These are phyloP conservation scores for Blepharisma japonicum DNA, from an alignment of 73 alveolate species.

Conservation along the genomic window DNA sequence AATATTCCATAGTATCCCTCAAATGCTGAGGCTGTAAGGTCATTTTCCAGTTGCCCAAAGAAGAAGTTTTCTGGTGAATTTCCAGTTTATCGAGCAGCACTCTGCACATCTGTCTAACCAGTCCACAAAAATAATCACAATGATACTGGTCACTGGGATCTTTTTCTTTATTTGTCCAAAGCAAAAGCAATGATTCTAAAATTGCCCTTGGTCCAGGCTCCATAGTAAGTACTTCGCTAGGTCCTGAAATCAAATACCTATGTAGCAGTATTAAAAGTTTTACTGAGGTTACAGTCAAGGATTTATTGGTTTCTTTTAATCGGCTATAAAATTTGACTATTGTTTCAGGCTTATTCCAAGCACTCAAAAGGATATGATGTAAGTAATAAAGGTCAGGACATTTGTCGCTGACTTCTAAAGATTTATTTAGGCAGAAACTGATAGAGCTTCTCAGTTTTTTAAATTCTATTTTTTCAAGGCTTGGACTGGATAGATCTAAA, in stretches of 20 bases:
- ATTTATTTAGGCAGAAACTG: neutral
- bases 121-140: neutral
- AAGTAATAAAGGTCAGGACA: neutral
- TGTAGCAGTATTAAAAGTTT: neutral
- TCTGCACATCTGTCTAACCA: neutral
- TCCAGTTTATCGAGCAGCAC: slow-evolving; percentile 5
- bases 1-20: neutral
- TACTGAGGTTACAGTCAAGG: neutral
- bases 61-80: neutral
- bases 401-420: neutral
- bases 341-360: slow-evolving; percentile 23
- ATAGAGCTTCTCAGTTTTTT: neutral
- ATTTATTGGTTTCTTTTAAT: neutral
- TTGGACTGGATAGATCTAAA: neutral
- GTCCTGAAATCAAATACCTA: slow-evolving; percentile 1
- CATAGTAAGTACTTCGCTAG: neutral
- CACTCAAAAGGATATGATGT: neutral
- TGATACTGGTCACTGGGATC: slow-evolving; percentile 2
- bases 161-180: neutral
- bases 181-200: neutral
- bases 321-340: neutral
- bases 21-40: neutral
- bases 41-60: slow-evolving; percentile 3
- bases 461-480: neutral
- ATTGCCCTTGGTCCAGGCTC: neutral